These are phyloP conservation scores for Balamuthia mandrillaris DNA, from an alignment of 208 protist species.

Conservation along the genomic window DNA sequence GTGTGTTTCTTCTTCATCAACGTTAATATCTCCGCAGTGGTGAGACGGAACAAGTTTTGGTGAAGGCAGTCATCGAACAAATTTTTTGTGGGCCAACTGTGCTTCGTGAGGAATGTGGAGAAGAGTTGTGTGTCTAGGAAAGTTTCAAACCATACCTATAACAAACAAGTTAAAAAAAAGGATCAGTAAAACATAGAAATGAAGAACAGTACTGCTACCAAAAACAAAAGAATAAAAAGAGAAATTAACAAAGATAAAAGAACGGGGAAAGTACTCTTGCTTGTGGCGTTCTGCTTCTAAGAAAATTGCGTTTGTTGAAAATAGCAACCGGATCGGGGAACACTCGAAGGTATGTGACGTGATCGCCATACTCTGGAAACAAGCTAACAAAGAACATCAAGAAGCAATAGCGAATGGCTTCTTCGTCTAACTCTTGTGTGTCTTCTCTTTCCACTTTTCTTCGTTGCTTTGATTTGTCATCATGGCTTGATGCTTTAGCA, in stretches of 20 bases:
- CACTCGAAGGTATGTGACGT: slow-evolving; percentile 14
- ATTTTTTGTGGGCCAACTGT: not conserved
- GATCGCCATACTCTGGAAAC: not conserved
- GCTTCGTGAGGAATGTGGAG: not conserved
- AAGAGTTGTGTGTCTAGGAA: slow-evolving; percentile 15
- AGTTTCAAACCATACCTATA: not conserved
- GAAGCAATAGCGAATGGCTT: not conserved
- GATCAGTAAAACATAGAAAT: too few species aligned
- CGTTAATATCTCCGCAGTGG: too few species aligned
- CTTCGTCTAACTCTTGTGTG: not conserved
- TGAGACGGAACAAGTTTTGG: too few species aligned
- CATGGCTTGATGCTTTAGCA: too few species aligned
- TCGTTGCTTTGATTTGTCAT: too few species aligned
- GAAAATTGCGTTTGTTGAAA: slow-evolving; percentile 13
- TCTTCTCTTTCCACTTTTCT: not conserved
- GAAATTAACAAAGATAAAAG: not conserved
- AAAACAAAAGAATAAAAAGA: not conserved
- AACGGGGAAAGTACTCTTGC: not conserved
- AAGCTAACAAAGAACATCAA: slow-evolving; percentile 7
- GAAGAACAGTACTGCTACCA: not conserved
- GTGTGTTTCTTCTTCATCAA: too few species aligned
- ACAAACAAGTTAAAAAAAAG: too few species aligned
- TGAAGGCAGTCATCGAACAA: slow-evolving; percentile 3
- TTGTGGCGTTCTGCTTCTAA: not conserved
- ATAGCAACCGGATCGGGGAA: slow-evolving; percentile 13